Conservation (phyloP, 768 basidiomycete genomes). For the Lactarius quietus region DNA sequence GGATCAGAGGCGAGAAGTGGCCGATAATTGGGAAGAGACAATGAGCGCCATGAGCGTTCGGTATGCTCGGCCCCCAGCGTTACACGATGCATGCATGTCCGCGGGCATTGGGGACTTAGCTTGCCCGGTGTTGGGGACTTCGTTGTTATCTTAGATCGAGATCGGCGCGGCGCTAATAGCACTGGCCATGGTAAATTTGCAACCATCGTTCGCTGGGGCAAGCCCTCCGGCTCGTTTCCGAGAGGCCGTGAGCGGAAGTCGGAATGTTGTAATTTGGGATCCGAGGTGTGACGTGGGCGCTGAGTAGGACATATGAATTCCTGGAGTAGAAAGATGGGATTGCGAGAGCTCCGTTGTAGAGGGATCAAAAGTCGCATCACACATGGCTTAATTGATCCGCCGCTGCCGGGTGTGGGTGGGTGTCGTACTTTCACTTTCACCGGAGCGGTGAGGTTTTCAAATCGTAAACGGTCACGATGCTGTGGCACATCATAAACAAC, state of each 20-base stretch:
- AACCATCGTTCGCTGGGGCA: background rate
- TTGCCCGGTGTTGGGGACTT: background rate
- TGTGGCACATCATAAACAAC: background rate
- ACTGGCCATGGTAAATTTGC: background rate
- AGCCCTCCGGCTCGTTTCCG: slow-evolving; percentile 2
- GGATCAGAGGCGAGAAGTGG: background rate
- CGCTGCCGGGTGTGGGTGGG: background rate
- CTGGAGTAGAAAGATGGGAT: background rate
- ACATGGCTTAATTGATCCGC: background rate
- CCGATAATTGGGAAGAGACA: background rate
- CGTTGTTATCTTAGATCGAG: background rate
- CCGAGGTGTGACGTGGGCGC: background rate
- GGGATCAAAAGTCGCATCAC: slow-evolving; percentile 8
- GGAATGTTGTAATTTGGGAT: background rate
- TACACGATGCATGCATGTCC: background rate
- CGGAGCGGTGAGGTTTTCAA: too few species aligned
- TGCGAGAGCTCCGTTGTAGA: slow-evolving; percentile 1
- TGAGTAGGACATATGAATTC: background rate
- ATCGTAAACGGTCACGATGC: too few species aligned
- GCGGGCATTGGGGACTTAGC: background rate
- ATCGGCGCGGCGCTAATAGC: background rate
- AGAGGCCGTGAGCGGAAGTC: background rate
- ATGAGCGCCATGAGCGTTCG: background rate
- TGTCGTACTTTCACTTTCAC: background rate
- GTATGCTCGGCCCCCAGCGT: background rate